Percentiles rank a stretch among this genome's conserved stretches.
Evolutionary conservation across 306 rosid genomes (phyloP).

Genomic region (Ormosia semicastrata): DNA sequence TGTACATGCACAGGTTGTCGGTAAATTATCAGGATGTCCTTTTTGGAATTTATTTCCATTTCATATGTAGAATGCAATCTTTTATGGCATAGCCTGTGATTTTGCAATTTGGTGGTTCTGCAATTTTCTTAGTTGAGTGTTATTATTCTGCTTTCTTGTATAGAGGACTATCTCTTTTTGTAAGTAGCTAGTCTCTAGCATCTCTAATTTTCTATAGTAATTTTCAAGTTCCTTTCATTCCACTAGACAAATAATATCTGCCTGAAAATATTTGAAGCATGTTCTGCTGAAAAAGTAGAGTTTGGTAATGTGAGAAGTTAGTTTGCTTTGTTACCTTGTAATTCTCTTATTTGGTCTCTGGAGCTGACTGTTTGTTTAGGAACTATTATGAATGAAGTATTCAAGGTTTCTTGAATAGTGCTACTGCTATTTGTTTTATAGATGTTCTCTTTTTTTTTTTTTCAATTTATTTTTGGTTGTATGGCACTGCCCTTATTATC

Average conservation of each 20-base stretch:
- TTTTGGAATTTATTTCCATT: too few species aligned
- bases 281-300: neutral
- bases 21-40: too few species aligned
- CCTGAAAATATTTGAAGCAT: neutral
- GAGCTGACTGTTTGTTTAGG: neutral
- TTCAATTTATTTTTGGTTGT: neutral
- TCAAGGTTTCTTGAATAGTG: neutral
- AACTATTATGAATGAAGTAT: neutral
- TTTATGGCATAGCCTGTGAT: too few species aligned
- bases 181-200: too few species aligned
- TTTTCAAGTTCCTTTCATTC: too few species aligned
- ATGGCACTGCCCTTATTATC: neutral
- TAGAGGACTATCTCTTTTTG: too few species aligned
- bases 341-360: neutral
- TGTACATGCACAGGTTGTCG: slow-evolving; percentile 98
- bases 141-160: too few species aligned
- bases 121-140: too few species aligned
- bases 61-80: too few species aligned
- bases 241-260: neutral
- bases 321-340: neutral
- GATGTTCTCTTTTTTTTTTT: neutral
- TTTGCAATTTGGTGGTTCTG: too few species aligned
- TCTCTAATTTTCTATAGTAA: too few species aligned
- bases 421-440: neutral
- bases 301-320: neutral